Evolutionary conservation across 2,329 filamentous ascomycete genomes (phyloP).

Genomic region (Sclerotinia nivalis): DNA sequence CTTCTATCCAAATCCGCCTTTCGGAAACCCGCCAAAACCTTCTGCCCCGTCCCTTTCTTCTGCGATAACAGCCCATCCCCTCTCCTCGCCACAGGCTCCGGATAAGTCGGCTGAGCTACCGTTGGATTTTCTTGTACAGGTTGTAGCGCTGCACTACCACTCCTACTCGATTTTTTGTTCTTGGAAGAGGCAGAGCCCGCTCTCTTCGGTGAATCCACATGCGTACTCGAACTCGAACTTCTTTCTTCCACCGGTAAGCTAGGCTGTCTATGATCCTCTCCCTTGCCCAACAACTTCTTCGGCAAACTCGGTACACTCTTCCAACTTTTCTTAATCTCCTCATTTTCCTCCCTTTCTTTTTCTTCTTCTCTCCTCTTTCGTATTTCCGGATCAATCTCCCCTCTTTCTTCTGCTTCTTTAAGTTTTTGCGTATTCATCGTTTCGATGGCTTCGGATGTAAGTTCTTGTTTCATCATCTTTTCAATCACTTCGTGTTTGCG

Average conservation of each 20-base stretch:
- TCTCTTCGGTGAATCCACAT: slow-evolving; percentile 23
- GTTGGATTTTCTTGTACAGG: slow-evolving; percentile 28
- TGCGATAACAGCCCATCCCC: slow-evolving; percentile 11
- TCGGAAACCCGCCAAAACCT: slow-evolving; percentile 31
- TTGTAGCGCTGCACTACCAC: slow-evolving; percentile 20
- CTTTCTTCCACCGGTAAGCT: slow-evolving; percentile 30
- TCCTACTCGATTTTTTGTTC: slow-evolving; percentile 20
- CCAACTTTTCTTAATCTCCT: slow-evolving; percentile 36
- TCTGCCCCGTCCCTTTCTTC: slow-evolving; percentile 30
- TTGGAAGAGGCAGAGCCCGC: slow-evolving; percentile 17
- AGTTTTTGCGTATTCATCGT: slow-evolving; percentile 87
- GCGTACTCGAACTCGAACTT: slow-evolving; percentile 19
- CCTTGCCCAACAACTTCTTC: slow-evolving; percentile 35
- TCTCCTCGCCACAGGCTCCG: slow-evolving; percentile 21
- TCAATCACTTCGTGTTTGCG: slow-evolving; percentile 84
- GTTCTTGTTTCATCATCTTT: slow-evolving; percentile 70
- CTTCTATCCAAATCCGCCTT: slow-evolving; percentile 38
- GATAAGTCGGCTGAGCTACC: slow-evolving; percentile 21
- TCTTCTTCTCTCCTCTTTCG: slow-evolving; percentile 53
- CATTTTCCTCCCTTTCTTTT: slow-evolving; percentile 45
- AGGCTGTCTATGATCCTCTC: slow-evolving; percentile 36
- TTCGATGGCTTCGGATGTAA: slow-evolving; percentile 64
- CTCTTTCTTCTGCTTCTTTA: slow-evolving; percentile 66
- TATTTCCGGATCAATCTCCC: slow-evolving; percentile 31
- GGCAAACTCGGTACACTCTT: slow-evolving; percentile 34